Conservation (phyloP, 2,329 filamentous ascomycete genomes). For the Aspergillus uvarum region DNA sequence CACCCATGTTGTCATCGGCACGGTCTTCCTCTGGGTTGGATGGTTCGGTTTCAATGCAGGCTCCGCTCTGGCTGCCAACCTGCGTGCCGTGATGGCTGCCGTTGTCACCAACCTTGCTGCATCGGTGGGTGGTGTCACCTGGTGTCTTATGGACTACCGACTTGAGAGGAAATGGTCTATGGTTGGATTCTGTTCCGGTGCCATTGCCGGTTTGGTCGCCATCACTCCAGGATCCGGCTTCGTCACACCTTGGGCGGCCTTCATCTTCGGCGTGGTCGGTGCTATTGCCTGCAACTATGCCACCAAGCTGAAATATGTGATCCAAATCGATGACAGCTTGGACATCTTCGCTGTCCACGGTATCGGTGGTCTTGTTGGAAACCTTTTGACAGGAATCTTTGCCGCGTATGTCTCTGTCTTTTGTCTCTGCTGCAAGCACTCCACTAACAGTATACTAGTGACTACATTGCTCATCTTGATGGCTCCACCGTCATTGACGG, state of each 20-base stretch:
- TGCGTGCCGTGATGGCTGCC: constrained; percentile 83
- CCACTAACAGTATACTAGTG: constrained; percentile 41
- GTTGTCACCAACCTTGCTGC: constrained; percentile 84
- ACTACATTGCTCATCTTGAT: constrained; percentile 81
- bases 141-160: constrained; percentile 85
- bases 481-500: constrained; percentile 66
- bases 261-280: constrained; percentile 74
- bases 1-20: constrained; percentile 87
- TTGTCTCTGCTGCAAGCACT: not conserved
- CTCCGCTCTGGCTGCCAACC: constrained; percentile 74
- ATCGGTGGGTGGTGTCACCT: constrained; percentile 80
- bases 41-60: constrained; percentile 96
- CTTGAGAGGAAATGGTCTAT: constrained; percentile 90
- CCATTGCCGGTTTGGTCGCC: constrained; percentile 80
- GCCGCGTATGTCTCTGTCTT: constrained; percentile 58
- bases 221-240: constrained; percentile 87
- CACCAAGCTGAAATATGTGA: constrained; percentile 83
- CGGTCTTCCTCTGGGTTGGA: constrained; percentile 90
- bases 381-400: constrained; percentile 77
- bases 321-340: constrained; percentile 78
- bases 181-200: constrained; percentile 88
- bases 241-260: constrained; percentile 80
- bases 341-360: constrained; percentile 86
- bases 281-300: constrained; percentile 82
- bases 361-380: constrained; percentile 75